These are phyloP conservation scores for Przewalskia tangutica DNA, from an alignment of 257 asterid species.

Conservation along the genomic window DNA sequence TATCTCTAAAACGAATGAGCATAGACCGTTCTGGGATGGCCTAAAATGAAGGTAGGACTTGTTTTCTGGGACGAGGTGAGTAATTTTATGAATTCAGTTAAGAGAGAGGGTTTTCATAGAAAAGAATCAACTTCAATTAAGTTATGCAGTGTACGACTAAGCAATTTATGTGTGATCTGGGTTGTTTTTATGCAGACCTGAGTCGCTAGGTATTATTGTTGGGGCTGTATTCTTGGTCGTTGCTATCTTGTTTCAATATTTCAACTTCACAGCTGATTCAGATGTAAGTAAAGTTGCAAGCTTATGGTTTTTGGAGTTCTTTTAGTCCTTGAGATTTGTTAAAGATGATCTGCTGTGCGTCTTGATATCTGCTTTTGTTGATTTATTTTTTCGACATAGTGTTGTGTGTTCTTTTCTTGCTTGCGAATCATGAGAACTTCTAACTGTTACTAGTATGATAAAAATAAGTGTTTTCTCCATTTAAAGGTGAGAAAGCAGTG, in stretches of 20 bases:
- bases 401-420: background rate
- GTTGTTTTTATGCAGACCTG: slow-evolving; percentile 56
- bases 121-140: background rate
- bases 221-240: slow-evolving; percentile 72
- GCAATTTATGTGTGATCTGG: background rate
- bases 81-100: background rate
- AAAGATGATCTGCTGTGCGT: background rate
- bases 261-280: slow-evolving; percentile 72
- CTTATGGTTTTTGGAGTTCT: background rate
- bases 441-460: background rate
- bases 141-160: background rate
- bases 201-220: slow-evolving; percentile 81
- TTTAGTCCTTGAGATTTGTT: background rate
- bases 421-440: background rate
- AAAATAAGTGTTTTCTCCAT: background rate
- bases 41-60: background rate
- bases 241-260: slow-evolving; percentile 63
- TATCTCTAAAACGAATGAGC: background rate
- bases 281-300: slow-evolving; percentile 20
- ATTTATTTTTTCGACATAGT: background rate
- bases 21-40: background rate
- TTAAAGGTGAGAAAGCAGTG: background rate
- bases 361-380: background rate
- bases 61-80: background rate
- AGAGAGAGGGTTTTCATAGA: background rate